These are phyloP conservation scores for Macroventuria anomochaeta DNA, from an alignment of 2,329 filamentous ascomycete genomes.

Conservation along the genomic window DNA sequence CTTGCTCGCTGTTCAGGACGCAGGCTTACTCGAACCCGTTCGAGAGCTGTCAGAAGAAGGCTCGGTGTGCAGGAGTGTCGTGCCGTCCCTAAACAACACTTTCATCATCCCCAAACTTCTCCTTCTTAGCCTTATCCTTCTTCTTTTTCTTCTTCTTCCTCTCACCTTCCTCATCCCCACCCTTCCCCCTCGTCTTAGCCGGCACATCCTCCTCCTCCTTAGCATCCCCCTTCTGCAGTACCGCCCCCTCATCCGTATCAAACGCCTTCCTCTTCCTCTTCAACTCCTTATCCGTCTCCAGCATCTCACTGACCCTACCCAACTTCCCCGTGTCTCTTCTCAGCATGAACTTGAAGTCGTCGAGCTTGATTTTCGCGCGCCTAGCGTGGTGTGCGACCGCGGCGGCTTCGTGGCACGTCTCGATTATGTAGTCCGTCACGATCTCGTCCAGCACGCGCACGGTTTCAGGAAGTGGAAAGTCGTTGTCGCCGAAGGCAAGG, in stretches of 20 bases:
- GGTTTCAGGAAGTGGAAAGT: slow-evolving; percentile 80
- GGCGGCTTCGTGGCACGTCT: slow-evolving; percentile 88
- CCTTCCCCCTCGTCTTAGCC: slow-evolving; percentile 8
- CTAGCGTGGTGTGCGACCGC: slow-evolving; percentile 84
- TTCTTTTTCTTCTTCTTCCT: slow-evolving; percentile 26
- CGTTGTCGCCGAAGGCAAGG: slow-evolving; percentile 80
- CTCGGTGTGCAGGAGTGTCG: no score
- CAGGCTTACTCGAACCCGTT: no score
- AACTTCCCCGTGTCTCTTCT: slow-evolving; percentile 84
- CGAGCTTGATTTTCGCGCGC: slow-evolving; percentile 95
- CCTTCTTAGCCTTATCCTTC: slow-evolving; percentile 25
- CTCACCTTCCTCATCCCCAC: slow-evolving; percentile 11
- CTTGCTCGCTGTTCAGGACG: no score
- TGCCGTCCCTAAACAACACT: slow-evolving; percentile 3
- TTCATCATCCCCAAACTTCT: slow-evolving; percentile 23
- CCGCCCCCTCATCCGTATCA: slow-evolving; percentile 69
- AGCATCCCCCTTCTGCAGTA: slow-evolving; percentile 51
- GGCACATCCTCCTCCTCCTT: slow-evolving; percentile 14
- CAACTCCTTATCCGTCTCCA: slow-evolving; percentile 86
- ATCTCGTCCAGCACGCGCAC: slow-evolving; percentile 91
- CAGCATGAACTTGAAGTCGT: slow-evolving; percentile 95
- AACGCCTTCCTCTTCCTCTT: slow-evolving; percentile 82
- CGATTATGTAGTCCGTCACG: slow-evolving; percentile 90
- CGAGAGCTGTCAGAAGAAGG: no score
- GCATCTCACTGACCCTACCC: slow-evolving; percentile 86